phyloP scores from a whole-genome alignment of 2,329 filamentous ascomycete genomes.

The Paramyrothecium sp. region DNA sequence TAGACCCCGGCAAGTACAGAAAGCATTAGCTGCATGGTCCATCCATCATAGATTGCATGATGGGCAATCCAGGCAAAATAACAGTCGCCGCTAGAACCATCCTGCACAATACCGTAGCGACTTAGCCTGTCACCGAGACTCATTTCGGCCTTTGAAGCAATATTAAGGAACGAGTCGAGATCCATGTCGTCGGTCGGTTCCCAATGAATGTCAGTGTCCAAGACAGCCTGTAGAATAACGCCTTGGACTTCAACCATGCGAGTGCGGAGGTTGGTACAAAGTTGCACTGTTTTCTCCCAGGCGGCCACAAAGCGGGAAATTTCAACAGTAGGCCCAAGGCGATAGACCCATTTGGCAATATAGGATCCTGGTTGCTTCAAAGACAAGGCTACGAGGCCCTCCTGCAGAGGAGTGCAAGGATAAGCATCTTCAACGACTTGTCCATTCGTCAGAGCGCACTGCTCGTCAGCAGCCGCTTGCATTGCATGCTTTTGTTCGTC shows the following conservation, averaged over 20 bases:
- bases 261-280: constrained; percentile 5
- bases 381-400: constrained; percentile 18
- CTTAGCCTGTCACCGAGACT: constrained; percentile 4
- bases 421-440: constrained; percentile 26
- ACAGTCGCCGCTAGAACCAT: not conserved
- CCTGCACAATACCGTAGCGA: constrained; percentile 3
- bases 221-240: not conserved
- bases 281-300: constrained; percentile 6
- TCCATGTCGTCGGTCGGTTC: not conserved
- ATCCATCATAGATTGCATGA: constrained; percentile 27
- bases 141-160: constrained; percentile 4
- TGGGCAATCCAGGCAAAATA: constrained; percentile 22
- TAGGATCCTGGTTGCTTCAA: constrained; percentile 29
- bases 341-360: constrained; percentile 20
- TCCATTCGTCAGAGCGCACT: not conserved
- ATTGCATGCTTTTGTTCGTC: constrained; percentile 10
- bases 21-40: constrained; percentile 16
- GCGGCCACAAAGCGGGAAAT: constrained; percentile 6
- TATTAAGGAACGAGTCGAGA: not conserved
- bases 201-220: not conserved
- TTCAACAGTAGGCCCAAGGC: not conserved
- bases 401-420: constrained; percentile 31
- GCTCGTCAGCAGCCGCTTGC: constrained; percentile 9
- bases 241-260: constrained; percentile 2
- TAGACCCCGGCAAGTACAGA: not conserved